A percentile compares a stretch with the other conserved stretches of the same genome.
These are phyloP conservation scores for bread wheat (Triticum aestivum) DNA, from an alignment of 176 grass and related monocot species.

Conservation along the genomic window IWGSC_CS_RefSeq_v2.1 NC_057813.1:763536265-763536764, in stretches of 20 bases:
- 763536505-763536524: no score
- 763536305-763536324: not conserved
- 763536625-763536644: not conserved
- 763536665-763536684: no score
- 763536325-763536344: conserved; percentile 15
- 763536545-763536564: not conserved
- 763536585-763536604: not conserved
- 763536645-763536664: not conserved
- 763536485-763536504: no score
- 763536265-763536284: not conserved
- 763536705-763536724: no score
- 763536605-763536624: not conserved
- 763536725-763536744: no score
- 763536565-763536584: not conserved
- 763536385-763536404: no score
- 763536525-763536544: not conserved
- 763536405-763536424: no score
- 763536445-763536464: no score
- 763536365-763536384: not conserved
- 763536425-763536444: no score
- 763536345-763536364: not conserved
- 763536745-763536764: no score
- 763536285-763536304: not conserved
- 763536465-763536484: no score
- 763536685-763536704: no score